Evolutionary conservation across 2,329 filamentous ascomycete genomes (phyloP).

Genomic region (Fusarium sp.): DNA sequence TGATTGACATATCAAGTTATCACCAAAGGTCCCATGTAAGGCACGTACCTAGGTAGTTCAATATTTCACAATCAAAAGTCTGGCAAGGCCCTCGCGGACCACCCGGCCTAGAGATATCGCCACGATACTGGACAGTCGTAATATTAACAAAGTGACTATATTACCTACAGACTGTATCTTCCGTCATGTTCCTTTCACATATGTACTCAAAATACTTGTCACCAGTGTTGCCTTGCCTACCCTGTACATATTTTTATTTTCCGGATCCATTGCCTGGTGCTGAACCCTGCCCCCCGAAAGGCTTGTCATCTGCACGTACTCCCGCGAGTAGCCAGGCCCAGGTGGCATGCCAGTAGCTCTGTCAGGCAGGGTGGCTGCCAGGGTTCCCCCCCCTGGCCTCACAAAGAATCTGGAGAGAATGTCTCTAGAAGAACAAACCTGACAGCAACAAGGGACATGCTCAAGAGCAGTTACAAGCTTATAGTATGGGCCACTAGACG

Average conservation of each 20-base stretch:
- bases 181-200: neutral
- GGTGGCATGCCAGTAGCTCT: conserved; percentile 11
- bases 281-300: neutral
- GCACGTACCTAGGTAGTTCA: neutral
- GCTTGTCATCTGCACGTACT: conserved; percentile 34
- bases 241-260: neutral
- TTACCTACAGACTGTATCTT: neutral
- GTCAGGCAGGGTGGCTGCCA: conserved; percentile 1
- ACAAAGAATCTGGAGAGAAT: conserved; percentile 28
- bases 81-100: neutral
- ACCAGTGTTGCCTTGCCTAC: neutral
- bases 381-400: conserved; percentile 8
- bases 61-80: neutral
- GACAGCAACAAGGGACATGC: conserved; percentile 7
- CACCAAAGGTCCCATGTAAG: neutral
- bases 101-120: neutral
- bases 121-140: no score
- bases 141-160: neutral
- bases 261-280: neutral
- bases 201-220: neutral
- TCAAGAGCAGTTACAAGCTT: conserved; percentile 8
- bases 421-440: conserved; percentile 25
- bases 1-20: neutral
- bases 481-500: conserved; percentile 15
- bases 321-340: conserved; percentile 22